Conservation (phyloP, 169 alveolate genomes). For the Besnoitia besnoiti region DNA sequence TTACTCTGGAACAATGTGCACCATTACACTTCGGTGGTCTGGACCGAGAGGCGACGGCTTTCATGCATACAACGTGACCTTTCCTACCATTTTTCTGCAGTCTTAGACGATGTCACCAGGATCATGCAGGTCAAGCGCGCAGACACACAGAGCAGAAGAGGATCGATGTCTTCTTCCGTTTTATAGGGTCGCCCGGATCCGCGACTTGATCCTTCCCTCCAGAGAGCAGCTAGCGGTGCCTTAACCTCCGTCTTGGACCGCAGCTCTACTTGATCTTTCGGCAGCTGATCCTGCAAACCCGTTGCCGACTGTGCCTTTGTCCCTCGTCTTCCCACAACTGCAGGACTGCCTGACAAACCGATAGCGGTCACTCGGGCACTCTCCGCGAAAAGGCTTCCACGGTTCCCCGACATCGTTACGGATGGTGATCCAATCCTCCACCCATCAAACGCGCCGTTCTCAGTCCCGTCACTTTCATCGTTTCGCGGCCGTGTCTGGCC, state of each 20-base stretch:
- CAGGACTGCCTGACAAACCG: neutral
- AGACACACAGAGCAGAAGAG: constrained; percentile 15
- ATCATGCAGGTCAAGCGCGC: neutral
- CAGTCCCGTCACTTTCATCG: neutral
- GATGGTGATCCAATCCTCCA: neutral
- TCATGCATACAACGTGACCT: neutral
- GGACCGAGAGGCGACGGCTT: too few relatives aligned
- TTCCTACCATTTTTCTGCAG: neutral
- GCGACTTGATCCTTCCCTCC: neutral
- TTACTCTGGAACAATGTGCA: too few relatives aligned
- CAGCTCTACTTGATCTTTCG: neutral
- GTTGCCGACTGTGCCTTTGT: neutral
- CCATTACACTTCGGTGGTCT: too few relatives aligned
- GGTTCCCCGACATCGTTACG: neutral
- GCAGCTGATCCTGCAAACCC: neutral
- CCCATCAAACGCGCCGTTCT: neutral
- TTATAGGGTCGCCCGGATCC: neutral
- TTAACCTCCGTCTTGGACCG: neutral
- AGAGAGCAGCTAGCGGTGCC: neutral
- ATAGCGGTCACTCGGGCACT: neutral
- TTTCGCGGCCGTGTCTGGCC: neutral
- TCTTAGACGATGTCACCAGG: constrained; percentile 22
- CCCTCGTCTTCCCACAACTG: neutral
- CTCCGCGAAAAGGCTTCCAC: neutral
- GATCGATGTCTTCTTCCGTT: neutral